phyloP scores from a whole-genome alignment of 768 basidiomycete genomes.

The Collybia sordida region DNA sequence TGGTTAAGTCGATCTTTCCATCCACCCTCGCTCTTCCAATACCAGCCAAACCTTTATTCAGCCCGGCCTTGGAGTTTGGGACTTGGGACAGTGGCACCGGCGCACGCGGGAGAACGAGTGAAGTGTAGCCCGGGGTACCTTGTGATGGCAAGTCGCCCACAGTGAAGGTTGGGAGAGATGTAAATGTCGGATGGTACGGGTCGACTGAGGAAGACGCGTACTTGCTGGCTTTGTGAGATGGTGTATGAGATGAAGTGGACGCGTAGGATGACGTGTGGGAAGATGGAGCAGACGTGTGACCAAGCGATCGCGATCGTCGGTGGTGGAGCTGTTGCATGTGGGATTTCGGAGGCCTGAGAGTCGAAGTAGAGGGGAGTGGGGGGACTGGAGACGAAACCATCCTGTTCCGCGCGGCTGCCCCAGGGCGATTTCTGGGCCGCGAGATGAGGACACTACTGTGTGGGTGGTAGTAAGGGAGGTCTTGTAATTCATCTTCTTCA shows the following conservation, averaged over 20 bases:
- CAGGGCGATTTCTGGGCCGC: conserved; percentile 8
- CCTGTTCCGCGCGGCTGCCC: conserved; percentile 9
- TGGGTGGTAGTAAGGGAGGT: conserved; percentile 15
- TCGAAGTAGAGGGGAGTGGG: not conserved
- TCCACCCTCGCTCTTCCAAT: conserved; percentile 26
- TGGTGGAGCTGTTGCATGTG: conserved; percentile 7
- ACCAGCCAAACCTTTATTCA: conserved; percentile 12
- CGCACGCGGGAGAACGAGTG: conserved; percentile 53
- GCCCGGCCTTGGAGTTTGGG: conserved; percentile 13
- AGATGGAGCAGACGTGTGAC: conserved; percentile 4
- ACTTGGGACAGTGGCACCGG: conserved; percentile 32
- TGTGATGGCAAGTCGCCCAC: conserved; percentile 43
- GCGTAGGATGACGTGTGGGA: conserved; percentile 9
- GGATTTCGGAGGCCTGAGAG: conserved; percentile 2
- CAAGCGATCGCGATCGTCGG: conserved; percentile 19
- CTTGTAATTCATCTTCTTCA: conserved; percentile 50
- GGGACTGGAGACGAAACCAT: conserved; percentile 9
- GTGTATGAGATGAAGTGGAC: conserved; percentile 7
- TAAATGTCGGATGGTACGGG: conserved; percentile 16
- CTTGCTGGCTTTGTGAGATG: conserved; percentile 10
- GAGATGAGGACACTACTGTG: conserved; percentile 21
- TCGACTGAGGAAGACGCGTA: conserved; percentile 23
- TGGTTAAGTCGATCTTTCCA: conserved; percentile 69
- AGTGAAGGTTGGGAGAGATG: conserved; percentile 21
- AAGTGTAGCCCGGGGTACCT: conserved; percentile 59